Conservation (phyloP, 1,284 basidiomycete genomes). For the Pyrrhoderma lamaoense region DNA sequence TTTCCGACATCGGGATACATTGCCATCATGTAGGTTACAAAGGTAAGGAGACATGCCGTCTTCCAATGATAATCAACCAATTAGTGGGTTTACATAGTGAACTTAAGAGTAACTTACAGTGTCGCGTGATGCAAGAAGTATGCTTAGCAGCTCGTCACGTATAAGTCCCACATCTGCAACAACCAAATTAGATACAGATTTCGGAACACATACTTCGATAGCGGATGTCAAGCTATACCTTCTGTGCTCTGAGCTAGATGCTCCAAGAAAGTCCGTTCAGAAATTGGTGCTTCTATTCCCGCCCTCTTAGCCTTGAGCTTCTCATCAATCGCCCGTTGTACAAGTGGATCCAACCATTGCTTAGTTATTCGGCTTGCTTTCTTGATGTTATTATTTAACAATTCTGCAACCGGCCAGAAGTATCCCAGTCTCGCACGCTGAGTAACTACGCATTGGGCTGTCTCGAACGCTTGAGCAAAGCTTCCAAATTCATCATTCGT, state of each 20-base stretch:
- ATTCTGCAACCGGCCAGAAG: constrained; percentile 62
- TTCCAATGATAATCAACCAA: constrained; percentile 21
- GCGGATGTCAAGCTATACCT: constrained; percentile 33
- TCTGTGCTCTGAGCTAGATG: constrained; percentile 59
- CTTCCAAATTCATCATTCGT: constrained; percentile 53
- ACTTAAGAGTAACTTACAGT: constrained; percentile 40
- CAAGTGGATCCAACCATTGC: constrained; percentile 56
- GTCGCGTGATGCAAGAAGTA: constrained; percentile 65
- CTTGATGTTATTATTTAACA: constrained; percentile 50
- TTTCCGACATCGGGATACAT: constrained; percentile 46
- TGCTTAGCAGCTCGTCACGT: constrained; percentile 65
- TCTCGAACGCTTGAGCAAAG: constrained; percentile 59
- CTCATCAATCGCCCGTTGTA: constrained; percentile 42
- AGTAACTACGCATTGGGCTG: constrained; percentile 49
- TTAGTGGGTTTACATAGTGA: neutral
- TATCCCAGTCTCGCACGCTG: constrained; percentile 46
- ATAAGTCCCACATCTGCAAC: constrained; percentile 46
- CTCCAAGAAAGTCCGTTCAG: constrained; percentile 57
- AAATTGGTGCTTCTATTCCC: constrained; percentile 32
- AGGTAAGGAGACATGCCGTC: constrained; percentile 60
- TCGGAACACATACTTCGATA: constrained; percentile 2
- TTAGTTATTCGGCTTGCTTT: constrained; percentile 46
- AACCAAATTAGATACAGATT: constrained; percentile 1
- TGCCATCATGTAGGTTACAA: constrained; percentile 58
- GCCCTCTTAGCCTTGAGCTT: constrained; percentile 35